Base-by-base conservation (phyloP, 78 protist genomes). In the Chrysochromulina parva region DNA sequence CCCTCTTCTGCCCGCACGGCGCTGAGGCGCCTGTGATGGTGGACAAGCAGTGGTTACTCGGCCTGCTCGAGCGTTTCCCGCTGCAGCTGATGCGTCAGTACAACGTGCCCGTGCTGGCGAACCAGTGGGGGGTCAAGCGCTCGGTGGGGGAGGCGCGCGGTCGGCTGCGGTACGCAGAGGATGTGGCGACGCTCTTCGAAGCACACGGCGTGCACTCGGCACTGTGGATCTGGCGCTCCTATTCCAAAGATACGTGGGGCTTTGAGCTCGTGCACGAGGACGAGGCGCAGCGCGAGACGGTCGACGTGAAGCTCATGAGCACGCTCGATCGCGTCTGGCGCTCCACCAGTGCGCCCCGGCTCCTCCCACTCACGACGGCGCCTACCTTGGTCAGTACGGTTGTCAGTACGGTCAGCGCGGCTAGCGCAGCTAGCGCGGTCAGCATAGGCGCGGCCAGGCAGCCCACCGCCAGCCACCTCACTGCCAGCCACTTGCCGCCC, bases 211-310 rank as follows among this genome's bases (percentile, higher is more conserved):
- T 69, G 50, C 78, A 69, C 78, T 69, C 78, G 53, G 50, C 78
- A 1, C 50, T 69, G 50, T 69, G 78, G 78, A 69, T 69, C 16
- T 69, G 78, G 78, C 78, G 78, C 28, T 69, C 78, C 24, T 69
- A 69, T 50, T 50, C 50, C 53, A 69, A 69, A 9, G 28, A 2
- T 1, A 69, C 2, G 78, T 69, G 78, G 78, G 78, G 78, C 13
- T 69, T 69, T 28, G 78, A 69, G 78, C 50, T 69, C 16, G 78
- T 69, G 10, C 78, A 69, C 78, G 78, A 69, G 78, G 78, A 69
- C 78, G 48, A 11, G 50, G 28, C 2, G 19, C 78, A 50, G 47
- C 78, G 13, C 16, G 78, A 69, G 28, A n/a, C 78, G 78, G 78
- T n/a, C 16, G 78, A 69, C 78, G 78, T 69, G 4, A 28, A 2